Evolutionary conservation across 1,284 basidiomycete genomes (phyloP).

Genomic region (Flammula alnicola): DNA sequence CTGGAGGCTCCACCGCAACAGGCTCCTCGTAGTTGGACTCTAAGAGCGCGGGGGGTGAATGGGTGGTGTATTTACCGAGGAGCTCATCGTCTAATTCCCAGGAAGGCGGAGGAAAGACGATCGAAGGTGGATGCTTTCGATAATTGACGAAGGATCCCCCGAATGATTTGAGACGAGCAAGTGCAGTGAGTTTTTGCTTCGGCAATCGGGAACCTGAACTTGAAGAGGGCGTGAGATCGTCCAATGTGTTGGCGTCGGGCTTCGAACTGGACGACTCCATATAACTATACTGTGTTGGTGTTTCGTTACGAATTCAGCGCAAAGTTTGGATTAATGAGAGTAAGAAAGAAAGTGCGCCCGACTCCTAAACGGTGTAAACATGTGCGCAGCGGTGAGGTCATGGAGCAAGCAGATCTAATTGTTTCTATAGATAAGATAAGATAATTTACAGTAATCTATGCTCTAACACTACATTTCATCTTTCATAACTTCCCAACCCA

Average conservation of each 20-base stretch:
- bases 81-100: slow-evolving; percentile 41
- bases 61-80: slow-evolving; percentile 11
- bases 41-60: slow-evolving; percentile 16
- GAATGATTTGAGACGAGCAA: slow-evolving; percentile 41
- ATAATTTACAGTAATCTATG: slow-evolving; percentile 5
- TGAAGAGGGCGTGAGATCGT: slow-evolving; percentile 1
- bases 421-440: slow-evolving; percentile 25
- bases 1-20: slow-evolving; percentile 23
- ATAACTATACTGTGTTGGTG: too few relatives aligned
- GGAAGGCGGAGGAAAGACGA: slow-evolving; percentile 46
- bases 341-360: too few relatives aligned
- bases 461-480: slow-evolving; percentile 22
- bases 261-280: slow-evolving; percentile 17
- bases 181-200: slow-evolving; percentile 39
- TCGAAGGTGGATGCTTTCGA: slow-evolving; percentile 22
- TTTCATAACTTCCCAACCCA: slow-evolving; percentile 36
- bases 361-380: too few relatives aligned
- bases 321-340: too few relatives aligned
- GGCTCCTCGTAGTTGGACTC: slow-evolving; percentile 22
- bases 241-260: slow-evolving; percentile 6
- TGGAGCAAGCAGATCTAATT: too few relatives aligned
- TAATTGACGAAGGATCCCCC: slow-evolving; percentile 30
- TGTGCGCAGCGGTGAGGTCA: too few relatives aligned
- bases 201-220: slow-evolving; percentile 19
- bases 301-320: too few relatives aligned